Evolutionary conservation across 2,329 filamentous ascomycete species (phyloP).

Genomic region (Aspergillus transmontanensis): DNA sequence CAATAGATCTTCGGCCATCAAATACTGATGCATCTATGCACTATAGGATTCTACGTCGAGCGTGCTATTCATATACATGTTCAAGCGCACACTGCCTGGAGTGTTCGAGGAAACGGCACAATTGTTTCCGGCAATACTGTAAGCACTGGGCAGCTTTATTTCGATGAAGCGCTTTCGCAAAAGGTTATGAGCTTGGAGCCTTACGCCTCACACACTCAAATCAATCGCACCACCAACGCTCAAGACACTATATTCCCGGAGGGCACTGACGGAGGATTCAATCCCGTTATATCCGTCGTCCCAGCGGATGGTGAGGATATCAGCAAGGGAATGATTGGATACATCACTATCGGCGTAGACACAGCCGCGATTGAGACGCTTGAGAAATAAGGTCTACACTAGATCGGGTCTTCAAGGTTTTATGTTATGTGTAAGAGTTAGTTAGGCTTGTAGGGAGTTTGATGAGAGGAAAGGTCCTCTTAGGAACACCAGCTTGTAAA

Average conservation of each 20-base stretch:
- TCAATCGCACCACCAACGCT: constrained; percentile 40
- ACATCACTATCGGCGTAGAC: constrained; percentile 41
- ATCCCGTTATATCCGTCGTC: constrained; percentile 35
- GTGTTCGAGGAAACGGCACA: constrained; percentile 29
- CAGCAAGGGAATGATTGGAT: constrained; percentile 40
- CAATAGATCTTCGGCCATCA: background rate
- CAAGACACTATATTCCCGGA: constrained; percentile 14
- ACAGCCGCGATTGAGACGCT: constrained; percentile 19
- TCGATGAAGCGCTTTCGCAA: constrained; percentile 30
- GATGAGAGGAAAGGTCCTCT: background rate
- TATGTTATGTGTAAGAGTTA: background rate
- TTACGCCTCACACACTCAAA: constrained; percentile 36
- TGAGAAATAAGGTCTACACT: background rate
- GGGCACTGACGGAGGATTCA: constrained; percentile 28
- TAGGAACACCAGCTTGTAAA: background rate
- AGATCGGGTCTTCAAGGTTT: background rate
- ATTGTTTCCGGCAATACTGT: constrained; percentile 30
- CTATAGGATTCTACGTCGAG: constrained; percentile 42
- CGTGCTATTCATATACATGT: constrained; percentile 53
- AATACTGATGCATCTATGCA: background rate
- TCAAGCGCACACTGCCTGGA: constrained; percentile 42
- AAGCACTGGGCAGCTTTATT: constrained; percentile 37
- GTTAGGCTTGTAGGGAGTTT: background rate
- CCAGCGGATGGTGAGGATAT: constrained; percentile 37
- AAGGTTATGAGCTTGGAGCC: constrained; percentile 39